phyloP scores from a whole-genome alignment of 192 early-diverging fungal species.

The Coemansia sp. region DNA sequence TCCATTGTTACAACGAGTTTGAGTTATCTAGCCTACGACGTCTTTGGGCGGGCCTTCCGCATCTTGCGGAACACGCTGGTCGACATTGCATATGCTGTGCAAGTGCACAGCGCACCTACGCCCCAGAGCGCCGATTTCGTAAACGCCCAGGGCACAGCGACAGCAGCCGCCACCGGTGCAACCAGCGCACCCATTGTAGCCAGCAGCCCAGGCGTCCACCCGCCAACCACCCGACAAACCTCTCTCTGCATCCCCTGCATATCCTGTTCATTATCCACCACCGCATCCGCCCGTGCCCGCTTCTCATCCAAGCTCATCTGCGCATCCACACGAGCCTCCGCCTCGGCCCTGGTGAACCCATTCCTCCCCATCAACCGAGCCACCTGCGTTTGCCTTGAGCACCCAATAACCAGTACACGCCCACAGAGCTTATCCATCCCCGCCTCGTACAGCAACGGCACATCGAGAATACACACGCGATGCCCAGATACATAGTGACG shows the following conservation, averaged over 20 bases:
- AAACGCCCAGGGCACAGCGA: conserved; percentile 14
- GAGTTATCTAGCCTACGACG: no score
- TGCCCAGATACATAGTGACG: conserved; percentile 66
- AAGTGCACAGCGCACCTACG: conserved; percentile 21
- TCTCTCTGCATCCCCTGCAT: conserved; percentile 22
- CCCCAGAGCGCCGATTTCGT: conserved; percentile 13
- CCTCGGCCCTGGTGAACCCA: conserved; percentile 50
- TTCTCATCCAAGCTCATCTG: conserved; percentile 86
- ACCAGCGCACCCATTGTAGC: conserved; percentile 20
- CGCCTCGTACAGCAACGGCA: conserved; percentile 89
- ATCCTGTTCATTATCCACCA: conserved; percentile 74
- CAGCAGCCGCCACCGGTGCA: conserved; percentile 25
- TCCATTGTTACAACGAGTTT: no score
- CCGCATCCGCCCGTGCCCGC: conserved; percentile 66
- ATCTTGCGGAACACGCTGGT: not conserved
- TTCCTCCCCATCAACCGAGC: conserved; percentile 72
- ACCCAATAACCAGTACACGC: conserved; percentile 70
- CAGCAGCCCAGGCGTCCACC: conserved; percentile 28
- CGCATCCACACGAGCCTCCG: conserved; percentile 70
- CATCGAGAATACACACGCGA: conserved; percentile 77
- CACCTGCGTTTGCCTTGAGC: conserved; percentile 69
- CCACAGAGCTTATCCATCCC: conserved; percentile 71
- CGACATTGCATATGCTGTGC: conserved; percentile 18
- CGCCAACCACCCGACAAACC: conserved; percentile 10
- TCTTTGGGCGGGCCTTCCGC: no score